phyloP scores from a whole-genome alignment of 257 asterid species.

The Lycium ferocissimum region DNA sequence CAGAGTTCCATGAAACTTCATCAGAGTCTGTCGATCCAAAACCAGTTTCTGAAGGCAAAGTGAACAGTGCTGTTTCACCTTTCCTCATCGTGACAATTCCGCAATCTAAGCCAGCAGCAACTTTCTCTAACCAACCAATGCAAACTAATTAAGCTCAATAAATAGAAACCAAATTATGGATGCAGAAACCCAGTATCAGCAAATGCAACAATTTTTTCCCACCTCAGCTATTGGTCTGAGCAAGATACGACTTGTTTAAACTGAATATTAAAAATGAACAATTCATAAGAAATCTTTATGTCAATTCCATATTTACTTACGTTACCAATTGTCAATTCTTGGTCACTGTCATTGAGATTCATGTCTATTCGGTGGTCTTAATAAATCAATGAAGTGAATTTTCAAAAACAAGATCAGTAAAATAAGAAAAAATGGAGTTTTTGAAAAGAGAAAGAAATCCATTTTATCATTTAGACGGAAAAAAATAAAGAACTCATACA shows the following conservation, averaged over 20 bases:
- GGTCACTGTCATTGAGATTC: too few species aligned
- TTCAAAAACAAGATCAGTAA: too few species aligned
- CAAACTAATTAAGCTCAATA: constrained; percentile 10
- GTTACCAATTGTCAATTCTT: too few species aligned
- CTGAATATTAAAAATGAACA: too few species aligned
- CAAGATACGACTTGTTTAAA: too few species aligned
- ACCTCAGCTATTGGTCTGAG: neutral
- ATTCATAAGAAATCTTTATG: too few species aligned
- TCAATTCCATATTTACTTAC: too few species aligned
- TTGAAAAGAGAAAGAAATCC: too few species aligned
- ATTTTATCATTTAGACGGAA: too few species aligned
- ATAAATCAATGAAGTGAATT: too few species aligned
- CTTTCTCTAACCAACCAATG: constrained; percentile 48
- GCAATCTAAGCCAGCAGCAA: constrained; percentile 53
- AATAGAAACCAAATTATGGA: constrained; percentile 11
- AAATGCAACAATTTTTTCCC: neutral
- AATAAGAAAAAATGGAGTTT: too few species aligned
- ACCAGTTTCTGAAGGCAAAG: constrained; percentile 55
- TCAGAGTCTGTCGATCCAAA: constrained; percentile 46
- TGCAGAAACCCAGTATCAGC: neutral
- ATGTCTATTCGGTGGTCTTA: too few species aligned
- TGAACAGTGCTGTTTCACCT: constrained; percentile 69
- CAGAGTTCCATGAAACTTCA: constrained; percentile 56
- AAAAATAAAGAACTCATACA: neutral
- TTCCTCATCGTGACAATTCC: constrained; percentile 74